Percentiles rank a stretch among this genome's conserved stretches.
phyloP scores from a whole-genome alignment of 2,329 filamentous ascomycete species.

The Aquanectria penicillioides region DNA sequence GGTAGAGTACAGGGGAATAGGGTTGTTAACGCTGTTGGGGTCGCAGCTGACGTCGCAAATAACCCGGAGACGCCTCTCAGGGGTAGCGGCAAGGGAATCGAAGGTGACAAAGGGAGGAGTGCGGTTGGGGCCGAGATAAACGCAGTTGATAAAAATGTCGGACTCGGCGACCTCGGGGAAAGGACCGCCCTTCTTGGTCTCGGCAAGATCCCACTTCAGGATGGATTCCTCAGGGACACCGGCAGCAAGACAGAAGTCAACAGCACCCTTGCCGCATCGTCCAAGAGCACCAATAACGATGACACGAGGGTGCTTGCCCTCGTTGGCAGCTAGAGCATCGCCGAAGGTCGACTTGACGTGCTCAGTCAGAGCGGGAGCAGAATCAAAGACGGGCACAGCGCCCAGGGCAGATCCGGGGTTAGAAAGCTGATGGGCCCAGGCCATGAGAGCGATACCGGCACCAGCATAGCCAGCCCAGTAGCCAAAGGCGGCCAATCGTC shows the following conservation, averaged over 20 bases:
- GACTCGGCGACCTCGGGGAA: constrained; percentile 76
- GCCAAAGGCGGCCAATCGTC: constrained; percentile 77
- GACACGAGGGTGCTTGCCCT: constrained; percentile 75
- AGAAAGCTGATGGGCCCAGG: constrained; percentile 86
- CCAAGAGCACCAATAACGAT: constrained; percentile 70
- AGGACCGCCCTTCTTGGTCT: constrained; percentile 73
- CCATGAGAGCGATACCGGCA: constrained; percentile 76
- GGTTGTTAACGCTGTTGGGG: constrained; percentile 75
- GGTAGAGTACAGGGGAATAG: constrained; percentile 80
- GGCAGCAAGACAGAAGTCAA: constrained; percentile 58
- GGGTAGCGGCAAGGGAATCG: constrained; percentile 68
- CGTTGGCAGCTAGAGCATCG: constrained; percentile 61
- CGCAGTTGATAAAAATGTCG: constrained; percentile 78
- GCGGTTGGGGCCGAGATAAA: constrained; percentile 74
- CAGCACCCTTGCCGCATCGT: constrained; percentile 71
- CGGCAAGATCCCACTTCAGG: constrained; percentile 69
- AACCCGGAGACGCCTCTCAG: constrained; percentile 78
- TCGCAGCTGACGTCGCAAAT: constrained; percentile 82
- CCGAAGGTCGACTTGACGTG: constrained; percentile 25
- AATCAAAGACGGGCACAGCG: constrained; percentile 36
- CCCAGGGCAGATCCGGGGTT: constrained; percentile 74
- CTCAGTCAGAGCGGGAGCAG: constrained; percentile 57
- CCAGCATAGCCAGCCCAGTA: constrained; percentile 75
- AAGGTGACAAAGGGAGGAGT: constrained; percentile 83
- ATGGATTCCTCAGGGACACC: constrained; percentile 76